Base-by-base conservation (phyloP, 306 rosid genomes). In the Vigna mungo region DNA sequence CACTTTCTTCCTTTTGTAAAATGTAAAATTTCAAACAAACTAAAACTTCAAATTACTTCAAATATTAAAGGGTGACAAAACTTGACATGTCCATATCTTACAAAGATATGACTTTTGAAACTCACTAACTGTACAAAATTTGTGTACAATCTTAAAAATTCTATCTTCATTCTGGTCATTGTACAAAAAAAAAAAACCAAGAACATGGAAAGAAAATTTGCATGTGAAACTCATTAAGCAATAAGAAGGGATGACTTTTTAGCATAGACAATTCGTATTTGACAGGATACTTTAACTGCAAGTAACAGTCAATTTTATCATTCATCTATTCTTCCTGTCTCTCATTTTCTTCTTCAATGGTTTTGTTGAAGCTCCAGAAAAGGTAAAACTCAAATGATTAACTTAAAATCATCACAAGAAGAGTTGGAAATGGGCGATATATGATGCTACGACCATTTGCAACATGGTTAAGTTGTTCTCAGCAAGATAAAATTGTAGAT, bases 401-500 rank as follows among this genome's bases (percentile, higher is more conserved):
- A 23, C 6, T 12, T 4, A 37, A 37, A 9, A 37, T 41, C 20
- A 56, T 46, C 79, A 72, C 23, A 16, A 72, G 17, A 66, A 67
- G 9, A 58, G 63, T 34, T 20, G 47, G 74, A 75, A 53, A 65
- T 48, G 53, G 51, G 58, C 62, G 43, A 23, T 23, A 66, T 7
- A 53, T 72, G 67, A 49, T 30, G 58, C 25, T 27, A 65, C 21
- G 21, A 20, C 21, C 58, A 21, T 2, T 44, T 44, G 71, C 53
- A 21, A 18, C 81, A 63, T 36, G 76, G 71, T 54, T 55, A 48
- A 44, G 67, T 61, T 48, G 62, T 54, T 77, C 74, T 44, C 65
- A 48, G 15, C 67, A 74, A 15, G 36, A 86, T 77, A 53, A 73
- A 74, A 68, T 27, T 72, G 41, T 62, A 65, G 34, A 8, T 54